These are phyloP conservation scores for Hyparrhenia diplandra DNA, from an alignment of 176 grass and related monocot species.

Conservation along the genomic window DNA sequence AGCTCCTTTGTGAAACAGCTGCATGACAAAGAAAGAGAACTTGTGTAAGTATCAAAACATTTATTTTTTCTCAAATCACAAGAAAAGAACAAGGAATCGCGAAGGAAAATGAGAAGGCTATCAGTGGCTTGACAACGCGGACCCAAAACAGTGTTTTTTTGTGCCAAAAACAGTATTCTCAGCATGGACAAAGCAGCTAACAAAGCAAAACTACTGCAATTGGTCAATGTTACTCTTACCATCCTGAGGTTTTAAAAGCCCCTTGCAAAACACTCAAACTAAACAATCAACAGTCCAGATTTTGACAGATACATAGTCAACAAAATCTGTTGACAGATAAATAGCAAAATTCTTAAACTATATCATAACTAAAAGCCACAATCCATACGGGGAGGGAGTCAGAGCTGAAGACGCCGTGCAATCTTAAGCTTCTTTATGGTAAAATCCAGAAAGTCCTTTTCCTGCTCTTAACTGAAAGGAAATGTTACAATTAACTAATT, in stretches of 20 bases:
- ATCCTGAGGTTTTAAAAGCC: not conserved
- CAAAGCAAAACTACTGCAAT: not conserved
- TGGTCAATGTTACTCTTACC: not conserved
- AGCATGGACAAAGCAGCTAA: too few relatives aligned
- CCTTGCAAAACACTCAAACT: too few relatives aligned
- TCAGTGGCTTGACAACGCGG: not conserved
- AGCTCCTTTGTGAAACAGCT: not conserved
- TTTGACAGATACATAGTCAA: too few relatives aligned
- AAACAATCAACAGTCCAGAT: too few relatives aligned
- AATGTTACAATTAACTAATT: too few relatives aligned
- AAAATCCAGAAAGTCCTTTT: not conserved
- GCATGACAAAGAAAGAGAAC: not conserved
- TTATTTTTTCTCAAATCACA: too few relatives aligned
- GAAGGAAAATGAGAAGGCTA: not conserved
- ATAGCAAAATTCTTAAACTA: not conserved
- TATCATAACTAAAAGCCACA: not conserved
- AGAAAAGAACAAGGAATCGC: too few relatives aligned
- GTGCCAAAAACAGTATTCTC: not conserved
- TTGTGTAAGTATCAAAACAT: not conserved
- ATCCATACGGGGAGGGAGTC: not conserved
- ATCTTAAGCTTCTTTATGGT: not conserved
- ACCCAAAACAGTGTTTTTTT: too few relatives aligned
- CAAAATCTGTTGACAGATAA: not conserved
- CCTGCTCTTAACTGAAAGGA: not conserved
- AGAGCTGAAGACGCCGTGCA: not conserved